Conservation (phyloP, 352 stramenopile species). For the Pythium brassicae region DNA sequence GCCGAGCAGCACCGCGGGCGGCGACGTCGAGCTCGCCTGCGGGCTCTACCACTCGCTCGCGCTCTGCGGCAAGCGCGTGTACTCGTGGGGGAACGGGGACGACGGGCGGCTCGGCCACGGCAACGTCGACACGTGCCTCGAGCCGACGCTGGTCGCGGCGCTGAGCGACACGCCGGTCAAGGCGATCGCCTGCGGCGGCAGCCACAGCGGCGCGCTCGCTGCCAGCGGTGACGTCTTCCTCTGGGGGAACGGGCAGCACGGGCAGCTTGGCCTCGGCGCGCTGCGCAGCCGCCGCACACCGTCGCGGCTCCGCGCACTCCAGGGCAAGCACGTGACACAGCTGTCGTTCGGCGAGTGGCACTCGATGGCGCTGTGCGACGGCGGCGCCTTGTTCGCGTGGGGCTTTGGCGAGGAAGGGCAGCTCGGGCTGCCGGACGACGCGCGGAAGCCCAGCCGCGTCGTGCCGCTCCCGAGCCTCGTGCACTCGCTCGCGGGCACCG, state of each 20-base stretch:
- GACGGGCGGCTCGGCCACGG: conserved; percentile 58
- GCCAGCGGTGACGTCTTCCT: conserved; percentile 42
- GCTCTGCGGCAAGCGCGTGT: conserved; percentile 32
- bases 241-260: conserved; percentile 54
- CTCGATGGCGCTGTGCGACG: conserved; percentile 56
- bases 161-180: conserved; percentile 29
- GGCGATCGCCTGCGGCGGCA: conserved; percentile 46
- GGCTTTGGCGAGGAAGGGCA: conserved; percentile 74
- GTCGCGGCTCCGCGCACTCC: conserved; percentile 36
- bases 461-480: conserved; percentile 43
- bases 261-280: conserved; percentile 46
- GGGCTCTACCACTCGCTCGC: conserved; percentile 62
- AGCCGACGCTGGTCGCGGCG: conserved; percentile 31
- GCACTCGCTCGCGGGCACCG: conserved; percentile 46
- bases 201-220: conserved; percentile 49
- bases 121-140: conserved; percentile 33
- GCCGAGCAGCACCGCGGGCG: not conserved
- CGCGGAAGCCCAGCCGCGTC: conserved; percentile 32
- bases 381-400: conserved; percentile 53
- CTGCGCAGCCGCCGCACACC: conserved; percentile 33
- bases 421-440: conserved; percentile 42
- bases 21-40: conserved; percentile 40
- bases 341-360: conserved; percentile 69
- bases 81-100: conserved; percentile 63
- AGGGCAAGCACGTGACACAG: conserved; percentile 37